Evolutionary conservation across 768 basidiomycete genomes (phyloP).

Genomic region (Mycena sanguinolenta): DNA sequence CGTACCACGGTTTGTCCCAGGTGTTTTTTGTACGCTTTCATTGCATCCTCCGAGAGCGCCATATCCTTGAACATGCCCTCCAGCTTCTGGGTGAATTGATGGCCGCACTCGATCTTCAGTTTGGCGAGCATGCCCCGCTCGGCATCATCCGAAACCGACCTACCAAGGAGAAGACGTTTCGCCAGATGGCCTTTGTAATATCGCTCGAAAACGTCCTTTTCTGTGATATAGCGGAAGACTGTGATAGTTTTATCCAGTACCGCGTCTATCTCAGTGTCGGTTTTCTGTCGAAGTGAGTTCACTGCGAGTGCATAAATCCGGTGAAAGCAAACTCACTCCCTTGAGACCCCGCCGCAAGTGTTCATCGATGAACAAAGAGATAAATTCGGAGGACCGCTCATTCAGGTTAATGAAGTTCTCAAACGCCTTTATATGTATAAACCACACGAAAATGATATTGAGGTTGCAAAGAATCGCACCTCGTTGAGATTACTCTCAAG

Average conservation of each 20-base stretch:
- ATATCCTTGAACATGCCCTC: conserved; percentile 99
- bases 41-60: conserved; percentile 87
- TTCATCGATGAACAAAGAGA: conserved; percentile 97
- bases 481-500: conserved; percentile 88
- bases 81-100: conserved; percentile 96
- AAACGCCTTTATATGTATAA: conserved; percentile 77
- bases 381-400: conserved; percentile 90
- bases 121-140: conserved; percentile 98
- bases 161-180: conserved; percentile 86
- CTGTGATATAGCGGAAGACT: conserved; percentile 92
- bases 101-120: conserved; percentile 95
- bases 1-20: conserved; percentile 74
- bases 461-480: conserved; percentile 57
- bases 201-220: conserved; percentile 97
- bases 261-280: conserved; percentile 89
- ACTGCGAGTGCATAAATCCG: conserved; percentile 15
- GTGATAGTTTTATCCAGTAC: conserved; percentile 96
- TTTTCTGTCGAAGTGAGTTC: conserved; percentile 73
- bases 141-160: conserved; percentile 96
- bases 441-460: conserved; percentile 7
- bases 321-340: conserved; percentile 71
- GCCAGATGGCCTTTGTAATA: conserved; percentile 98
- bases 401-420: conserved; percentile 92
- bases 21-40: conserved; percentile 76
- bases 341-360: conserved; percentile 95